Evolutionary conservation across 2,329 filamentous ascomycete species (phyloP).

Genomic region (Uncinocarpus reesii): DNA sequence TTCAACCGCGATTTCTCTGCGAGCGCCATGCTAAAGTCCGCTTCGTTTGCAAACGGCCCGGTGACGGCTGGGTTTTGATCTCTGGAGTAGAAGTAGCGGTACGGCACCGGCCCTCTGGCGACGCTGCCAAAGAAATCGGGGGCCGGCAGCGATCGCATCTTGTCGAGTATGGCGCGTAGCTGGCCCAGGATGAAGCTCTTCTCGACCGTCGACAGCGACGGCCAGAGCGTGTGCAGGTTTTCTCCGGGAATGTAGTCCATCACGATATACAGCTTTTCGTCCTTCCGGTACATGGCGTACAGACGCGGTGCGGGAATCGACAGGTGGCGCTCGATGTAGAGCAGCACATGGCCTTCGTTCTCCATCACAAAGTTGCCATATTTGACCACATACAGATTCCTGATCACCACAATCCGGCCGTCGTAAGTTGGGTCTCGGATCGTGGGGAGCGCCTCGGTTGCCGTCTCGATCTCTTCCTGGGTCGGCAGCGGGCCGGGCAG

Average conservation of each 20-base stretch:
- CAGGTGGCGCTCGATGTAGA: conserved; percentile 22
- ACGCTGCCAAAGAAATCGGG: conserved; percentile 23
- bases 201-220: conserved; percentile 15
- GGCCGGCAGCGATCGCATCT: conserved; percentile 21
- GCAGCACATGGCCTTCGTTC: conserved; percentile 26
- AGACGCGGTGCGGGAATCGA: conserved; percentile 21
- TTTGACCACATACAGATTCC: conserved; percentile 21
- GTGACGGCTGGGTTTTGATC: conserved; percentile 19
- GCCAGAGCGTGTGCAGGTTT: conserved; percentile 15
- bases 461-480: conserved; percentile 19
- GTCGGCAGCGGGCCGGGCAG: conserved; percentile 20
- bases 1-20: conserved; percentile 19
- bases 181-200: conserved; percentile 16
- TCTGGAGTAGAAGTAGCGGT: conserved; percentile 23
- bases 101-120: conserved; percentile 19
- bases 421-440: conserved; percentile 13
- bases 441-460: conserved; percentile 6
- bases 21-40: conserved; percentile 23
- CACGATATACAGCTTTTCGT: conserved; percentile 2
- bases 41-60: conserved; percentile 24
- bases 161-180: conserved; percentile 18
- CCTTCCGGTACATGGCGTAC: conserved; percentile 11
- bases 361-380: conserved; percentile 19
- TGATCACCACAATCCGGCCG: conserved; percentile 20
- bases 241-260: conserved; percentile 8